These are phyloP conservation scores for Papiliotrema laurentii DNA, from an alignment of 1,284 basidiomycete genomes.

Conservation along the genomic window DNA sequence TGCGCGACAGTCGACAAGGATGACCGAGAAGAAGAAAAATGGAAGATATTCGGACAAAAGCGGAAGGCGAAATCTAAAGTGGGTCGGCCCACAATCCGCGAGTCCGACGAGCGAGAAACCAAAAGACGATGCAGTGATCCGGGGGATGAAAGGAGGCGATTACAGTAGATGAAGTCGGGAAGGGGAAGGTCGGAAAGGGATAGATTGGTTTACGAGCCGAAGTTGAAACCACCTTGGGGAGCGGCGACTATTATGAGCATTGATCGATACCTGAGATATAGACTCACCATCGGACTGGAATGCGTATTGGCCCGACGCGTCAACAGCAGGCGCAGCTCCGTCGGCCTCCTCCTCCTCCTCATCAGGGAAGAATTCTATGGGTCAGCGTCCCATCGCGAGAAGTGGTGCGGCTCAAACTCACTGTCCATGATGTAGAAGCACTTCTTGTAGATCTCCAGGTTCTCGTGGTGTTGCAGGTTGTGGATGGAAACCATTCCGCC, in stretches of 20 bases:
- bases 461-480: conserved; percentile 99
- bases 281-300: conserved; percentile 61
- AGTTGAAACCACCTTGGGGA: conserved; percentile 92
- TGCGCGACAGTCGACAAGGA: neutral
- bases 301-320: conserved; percentile 83
- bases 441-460: conserved; percentile 98
- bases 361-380: conserved; percentile 44
- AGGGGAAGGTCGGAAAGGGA: neutral
- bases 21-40: neutral
- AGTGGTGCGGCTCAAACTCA: conserved; percentile 18
- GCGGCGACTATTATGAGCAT: conserved; percentile 59
- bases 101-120: neutral
- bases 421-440: conserved; percentile 99
- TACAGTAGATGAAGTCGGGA: neutral
- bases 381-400: neutral
- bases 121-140: neutral
- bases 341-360: conserved; percentile 54
- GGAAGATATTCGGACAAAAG: neutral
- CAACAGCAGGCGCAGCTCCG: conserved; percentile 73
- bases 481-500: conserved; percentile 99
- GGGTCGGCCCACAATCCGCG: neutral
- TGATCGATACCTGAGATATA: neutral
- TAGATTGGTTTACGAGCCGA: conserved; percentile 57
- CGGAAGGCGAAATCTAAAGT: neutral
- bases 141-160: neutral